Conservation (phyloP, 257 asterid species). For the Nicotiana obtusifolia region DNA sequence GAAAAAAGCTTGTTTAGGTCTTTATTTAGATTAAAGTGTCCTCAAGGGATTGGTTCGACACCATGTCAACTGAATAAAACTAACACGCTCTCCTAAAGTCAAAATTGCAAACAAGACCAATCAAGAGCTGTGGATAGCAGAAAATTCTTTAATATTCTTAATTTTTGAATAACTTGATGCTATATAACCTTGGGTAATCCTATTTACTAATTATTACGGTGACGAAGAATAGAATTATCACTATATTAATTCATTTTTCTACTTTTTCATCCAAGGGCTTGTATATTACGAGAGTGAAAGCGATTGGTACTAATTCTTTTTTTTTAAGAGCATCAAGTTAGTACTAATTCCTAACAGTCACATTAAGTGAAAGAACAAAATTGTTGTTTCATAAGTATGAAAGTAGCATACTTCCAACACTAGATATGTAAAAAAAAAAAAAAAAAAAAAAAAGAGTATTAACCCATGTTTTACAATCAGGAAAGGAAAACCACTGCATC, state of each 20-base stretch:
- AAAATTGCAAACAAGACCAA: background rate
- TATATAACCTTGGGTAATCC: background rate
- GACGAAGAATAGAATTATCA: too few relatives aligned
- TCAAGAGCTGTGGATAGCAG: background rate
- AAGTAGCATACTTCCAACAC: background rate
- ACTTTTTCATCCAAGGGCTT: too few relatives aligned
- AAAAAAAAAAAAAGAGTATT: background rate
- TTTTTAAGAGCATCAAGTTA: too few relatives aligned
- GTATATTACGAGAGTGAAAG: too few relatives aligned
- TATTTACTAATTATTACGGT: too few relatives aligned
- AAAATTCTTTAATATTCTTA: background rate
- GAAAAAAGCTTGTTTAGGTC: background rate
- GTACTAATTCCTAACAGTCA: too few relatives aligned
- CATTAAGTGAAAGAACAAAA: too few relatives aligned
- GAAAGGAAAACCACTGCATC: background rate
- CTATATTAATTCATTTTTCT: too few relatives aligned
- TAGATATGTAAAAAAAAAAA: background rate
- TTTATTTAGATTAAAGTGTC: background rate
- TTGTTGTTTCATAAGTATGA: too few relatives aligned
- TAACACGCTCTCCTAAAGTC: background rate
- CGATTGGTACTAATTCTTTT: too few relatives aligned
- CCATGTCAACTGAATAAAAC: background rate
- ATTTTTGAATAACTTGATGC: background rate
- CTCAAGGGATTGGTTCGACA: background rate
- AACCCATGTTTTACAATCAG: background rate